phyloP scores from a whole-genome alignment of 2,329 filamentous ascomycete species.

The Lasiodiplodia sp. region DNA sequence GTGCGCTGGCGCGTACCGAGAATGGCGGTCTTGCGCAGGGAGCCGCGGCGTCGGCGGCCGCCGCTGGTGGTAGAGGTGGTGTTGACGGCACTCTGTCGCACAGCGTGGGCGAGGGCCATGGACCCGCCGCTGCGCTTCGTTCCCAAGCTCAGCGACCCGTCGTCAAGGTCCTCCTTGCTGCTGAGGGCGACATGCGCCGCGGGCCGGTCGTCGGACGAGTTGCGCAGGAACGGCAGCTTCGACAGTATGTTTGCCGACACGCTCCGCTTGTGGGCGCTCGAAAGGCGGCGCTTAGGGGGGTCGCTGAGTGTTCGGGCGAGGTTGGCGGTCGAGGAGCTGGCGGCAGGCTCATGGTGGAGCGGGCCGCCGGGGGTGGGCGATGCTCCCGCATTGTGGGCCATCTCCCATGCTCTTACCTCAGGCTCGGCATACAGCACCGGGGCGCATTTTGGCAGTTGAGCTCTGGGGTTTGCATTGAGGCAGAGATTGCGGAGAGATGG shows the following conservation, averaged over 20 bases:
- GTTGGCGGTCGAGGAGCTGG: not conserved
- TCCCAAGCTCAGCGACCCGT: not conserved
- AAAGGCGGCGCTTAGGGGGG: conserved; percentile 3
- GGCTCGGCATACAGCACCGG: not conserved
- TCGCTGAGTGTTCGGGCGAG: not conserved
- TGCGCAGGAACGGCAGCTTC: conserved; percentile 72
- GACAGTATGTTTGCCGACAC: conserved; percentile 72
- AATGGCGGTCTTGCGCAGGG: conserved; percentile 84
- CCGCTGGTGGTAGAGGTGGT: conserved; percentile 50
- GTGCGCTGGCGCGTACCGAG: conserved; percentile 65
- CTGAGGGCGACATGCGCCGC: conserved; percentile 26
- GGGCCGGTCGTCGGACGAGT: conserved; percentile 45
- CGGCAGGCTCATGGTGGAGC: conserved; percentile 9
- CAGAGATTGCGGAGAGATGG: not conserved
- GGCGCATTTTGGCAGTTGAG: conserved; percentile 14
- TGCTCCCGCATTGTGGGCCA: conserved; percentile 29
- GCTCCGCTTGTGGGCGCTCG: conserved; percentile 57
- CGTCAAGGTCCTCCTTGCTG: conserved; percentile 30
- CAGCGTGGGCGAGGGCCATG: conserved; percentile 50
- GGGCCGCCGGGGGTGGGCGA: conserved; percentile 8
- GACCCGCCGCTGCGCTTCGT: conserved; percentile 46
- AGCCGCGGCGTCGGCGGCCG: conserved; percentile 76
- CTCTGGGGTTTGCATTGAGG: conserved; percentile 7
- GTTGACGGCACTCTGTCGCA: conserved; percentile 50
- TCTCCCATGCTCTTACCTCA: conserved; percentile 38